Evolutionary conservation across 306 rosid genomes (phyloP), one percentile per base, ranked within the genome.

Genomic region (Trifolium fragiferum): DNA sequence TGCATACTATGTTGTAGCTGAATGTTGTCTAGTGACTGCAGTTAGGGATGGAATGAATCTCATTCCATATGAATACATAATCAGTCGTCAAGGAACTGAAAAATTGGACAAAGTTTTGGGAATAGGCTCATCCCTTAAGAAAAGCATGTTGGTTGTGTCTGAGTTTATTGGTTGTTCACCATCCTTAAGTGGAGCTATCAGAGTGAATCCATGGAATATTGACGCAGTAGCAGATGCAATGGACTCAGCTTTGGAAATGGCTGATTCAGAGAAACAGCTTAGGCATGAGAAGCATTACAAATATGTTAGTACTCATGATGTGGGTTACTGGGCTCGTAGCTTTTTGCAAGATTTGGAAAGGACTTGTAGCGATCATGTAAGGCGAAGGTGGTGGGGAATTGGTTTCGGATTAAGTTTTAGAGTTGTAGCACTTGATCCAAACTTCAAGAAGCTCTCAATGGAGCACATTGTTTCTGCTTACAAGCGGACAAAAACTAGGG

Each of bases 11-110:
- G 88, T 84, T 12, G 90, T 89, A 57, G 96, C 96, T 0, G 96
- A 92, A 77, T 92, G 97, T 70, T 92, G 97, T 77, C 76, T 92
- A 70, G 97, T 92, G 38, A 92, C 96, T 5, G 97, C 97, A 0
- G 96, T 92, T 6, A 81, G 97, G 72, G 97, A 92, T 72, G 97
- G 97, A 41, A 92, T 92, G 97, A 92, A 92, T 78, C 91, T 92
- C 32, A 89, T 92, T 59, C 97, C 97, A 0, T 92, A 92, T 54
- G 96, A 92, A 44, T 92, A 92, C 79, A 78, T 89, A 53, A 88
- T 92, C 55, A 83, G 93, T 69, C 89, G 97, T 10, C 91, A 92
- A 76, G 89, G 93, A 27, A 92, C 84, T 63, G 89, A 81, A 14
- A 85, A 74, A 16, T 74, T 92, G 77, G 97, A 92, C 32, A 59